phyloP scores from a whole-genome alignment of 1,284 basidiomycete species.

The Cryptococcus hybrid region DNA sequence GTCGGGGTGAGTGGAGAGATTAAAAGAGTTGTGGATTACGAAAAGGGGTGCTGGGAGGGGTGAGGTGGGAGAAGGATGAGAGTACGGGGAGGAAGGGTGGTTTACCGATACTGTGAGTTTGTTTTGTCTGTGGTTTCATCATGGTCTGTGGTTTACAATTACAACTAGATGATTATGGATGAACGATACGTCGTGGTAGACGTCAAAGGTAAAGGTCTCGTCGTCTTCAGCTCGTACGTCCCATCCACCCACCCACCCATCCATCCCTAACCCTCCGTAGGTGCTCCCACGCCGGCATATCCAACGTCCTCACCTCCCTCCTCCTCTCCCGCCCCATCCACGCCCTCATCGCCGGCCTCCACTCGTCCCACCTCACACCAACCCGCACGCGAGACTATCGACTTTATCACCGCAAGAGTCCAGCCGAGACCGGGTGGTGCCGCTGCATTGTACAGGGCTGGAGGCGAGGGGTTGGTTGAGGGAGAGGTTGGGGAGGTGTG shows the following conservation, averaged over 20 bases:
- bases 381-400: slow-evolving; percentile 66
- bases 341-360: background rate
- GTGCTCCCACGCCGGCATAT: slow-evolving; percentile 77
- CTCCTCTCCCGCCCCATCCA: slow-evolving; percentile 54
- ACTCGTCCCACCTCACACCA: slow-evolving; percentile 44
- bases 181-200: slow-evolving; percentile 75
- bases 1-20: background rate
- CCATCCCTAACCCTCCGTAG: slow-evolving; percentile 1
- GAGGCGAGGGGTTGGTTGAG: slow-evolving; percentile 66
- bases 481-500: slow-evolving; percentile 44
- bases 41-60: slow-evolving; percentile 57
- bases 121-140: background rate
- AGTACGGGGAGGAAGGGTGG: slow-evolving; percentile 53
- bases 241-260: slow-evolving; percentile 1
- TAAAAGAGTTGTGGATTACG: background rate
- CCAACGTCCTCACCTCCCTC: slow-evolving; percentile 65
- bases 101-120: slow-evolving; percentile 59
- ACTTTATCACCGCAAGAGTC: slow-evolving; percentile 63
- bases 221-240: slow-evolving; percentile 75
- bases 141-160: background rate
- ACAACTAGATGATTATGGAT: slow-evolving; percentile 66
- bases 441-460: slow-evolving; percentile 81
- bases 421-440: slow-evolving; percentile 62
- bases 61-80: slow-evolving; percentile 60
- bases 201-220: slow-evolving; percentile 71